A percentile compares a stretch with the other conserved stretches of the same genome.
These are phyloP conservation scores for Trichosanthes truncata DNA, from an alignment of 306 rosid genomes.

Conservation along the genomic window DNA sequence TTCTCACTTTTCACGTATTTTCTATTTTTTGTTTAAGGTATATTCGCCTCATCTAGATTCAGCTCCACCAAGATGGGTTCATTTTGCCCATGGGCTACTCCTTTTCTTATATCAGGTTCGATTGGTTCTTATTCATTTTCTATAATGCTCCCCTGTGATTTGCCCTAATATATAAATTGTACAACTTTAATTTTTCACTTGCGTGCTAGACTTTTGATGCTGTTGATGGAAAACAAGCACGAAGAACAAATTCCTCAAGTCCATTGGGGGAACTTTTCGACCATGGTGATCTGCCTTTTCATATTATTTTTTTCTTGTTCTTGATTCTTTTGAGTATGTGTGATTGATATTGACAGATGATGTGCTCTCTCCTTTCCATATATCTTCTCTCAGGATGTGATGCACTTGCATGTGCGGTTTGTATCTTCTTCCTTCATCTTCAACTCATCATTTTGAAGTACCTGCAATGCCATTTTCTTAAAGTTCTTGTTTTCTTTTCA, in stretches of 20 bases:
- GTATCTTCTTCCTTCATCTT: slow-evolving; percentile 15
- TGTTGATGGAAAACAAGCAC: slow-evolving; percentile 98
- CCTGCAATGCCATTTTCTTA: not conserved
- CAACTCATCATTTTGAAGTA: slow-evolving; percentile 4
- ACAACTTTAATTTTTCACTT: not conserved
- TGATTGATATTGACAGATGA: slow-evolving; percentile 19
- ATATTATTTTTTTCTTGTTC: not conserved
- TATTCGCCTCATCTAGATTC: slow-evolving; percentile 80
- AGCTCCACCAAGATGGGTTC: slow-evolving; percentile 96
- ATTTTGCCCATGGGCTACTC: slow-evolving; percentile 82
- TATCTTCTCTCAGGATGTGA: slow-evolving; percentile 72
- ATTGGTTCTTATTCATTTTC: not conserved
- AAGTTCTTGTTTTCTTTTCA: slow-evolving; percentile 25
- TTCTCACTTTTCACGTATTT: not conserved
- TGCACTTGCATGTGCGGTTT: slow-evolving; percentile 96
- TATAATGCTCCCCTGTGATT: not conserved
- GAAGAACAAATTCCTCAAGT: slow-evolving; percentile 91
- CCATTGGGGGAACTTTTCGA: slow-evolving; percentile 97
- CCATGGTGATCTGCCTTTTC: slow-evolving; percentile 51
- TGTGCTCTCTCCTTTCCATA: slow-evolving; percentile 15
- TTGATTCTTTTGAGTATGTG: not conserved
- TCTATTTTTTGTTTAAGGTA: slow-evolving; percentile 35
- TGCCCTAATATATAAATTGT: not conserved
- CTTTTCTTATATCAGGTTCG: slow-evolving; percentile 87
- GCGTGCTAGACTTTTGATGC: slow-evolving; percentile 81